Base-by-base conservation (phyloP, 305 asterid genomes). In the Ruellia speciosa region DNA sequence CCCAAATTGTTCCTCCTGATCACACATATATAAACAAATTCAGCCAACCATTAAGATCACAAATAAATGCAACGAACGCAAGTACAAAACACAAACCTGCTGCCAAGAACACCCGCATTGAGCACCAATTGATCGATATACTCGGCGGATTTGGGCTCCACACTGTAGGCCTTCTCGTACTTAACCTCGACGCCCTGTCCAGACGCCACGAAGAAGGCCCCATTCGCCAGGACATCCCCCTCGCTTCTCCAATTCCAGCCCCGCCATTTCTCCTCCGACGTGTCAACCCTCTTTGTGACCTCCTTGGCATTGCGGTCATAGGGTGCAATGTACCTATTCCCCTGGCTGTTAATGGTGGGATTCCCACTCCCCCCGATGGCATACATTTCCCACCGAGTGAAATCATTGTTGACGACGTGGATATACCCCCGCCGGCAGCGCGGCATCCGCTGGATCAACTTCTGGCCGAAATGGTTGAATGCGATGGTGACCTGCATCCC, bases 401-500 rank as follows among this genome's bases (percentile, higher is more conserved):
- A 90, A 18, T 90, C 98, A 59, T 90, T 90, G 51, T 90, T 90
- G 24, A 90, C 98, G 0, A 90, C 95, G 50, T 87, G 98, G 14
- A 90, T 87, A 47, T 79, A 90, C 54, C 98, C 98, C 59, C 98
- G 72, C 60, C 98, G 66, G 45, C 98, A 90, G 73, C 98, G 69
- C 35, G 96, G 98, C 98, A 90, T 90, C 60, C 98, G 84, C 67
- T 90, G 98, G 3, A 85, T 82, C 28, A 90, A 66, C 56, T 80
- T 77, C 54, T 50, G 34, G 10, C 95, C 95, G 45, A 85, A 85
- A 46, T 76, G 82, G 65, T 85, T 90, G 52, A 90, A 90, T 3
- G 96, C 86, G n/a, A 90, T 88, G 0, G 98, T 90, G 43, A 87
- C 98, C 69, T 90, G 98, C 98, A 90, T 90, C 7, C 96, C 98